A percentile compares a stretch with the other conserved stretches of the same genome.
Evolutionary conservation across 805 yeast genomes (phyloP).

Genomic region (Candida ulmi): DNA sequence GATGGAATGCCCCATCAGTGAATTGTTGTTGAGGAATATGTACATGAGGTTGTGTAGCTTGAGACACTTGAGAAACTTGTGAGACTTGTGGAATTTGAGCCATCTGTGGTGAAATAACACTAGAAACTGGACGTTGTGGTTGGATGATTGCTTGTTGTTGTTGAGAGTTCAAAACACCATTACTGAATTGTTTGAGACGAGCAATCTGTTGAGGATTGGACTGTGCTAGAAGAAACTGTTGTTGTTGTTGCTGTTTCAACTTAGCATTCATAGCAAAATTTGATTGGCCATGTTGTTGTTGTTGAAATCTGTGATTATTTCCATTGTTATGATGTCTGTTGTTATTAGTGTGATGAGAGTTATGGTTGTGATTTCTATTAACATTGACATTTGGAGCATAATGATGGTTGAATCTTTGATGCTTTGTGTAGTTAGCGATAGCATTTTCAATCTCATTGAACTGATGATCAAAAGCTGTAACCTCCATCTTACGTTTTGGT

Average conservation of each 20-base stretch:
- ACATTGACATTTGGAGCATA: conserved; percentile 25
- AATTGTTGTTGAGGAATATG: conserved; percentile 6
- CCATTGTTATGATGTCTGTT: conserved; percentile 1
- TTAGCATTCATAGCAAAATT: conserved; percentile 18
- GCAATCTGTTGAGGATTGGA: conserved; percentile 12
- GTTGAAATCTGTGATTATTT: conserved; percentile 3
- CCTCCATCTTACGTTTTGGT: conserved; percentile 8
- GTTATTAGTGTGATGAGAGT: not conserved
- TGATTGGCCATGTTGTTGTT: conserved; percentile 6
- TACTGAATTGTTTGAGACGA: conserved; percentile 12
- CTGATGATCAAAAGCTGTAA: conserved; percentile 20
- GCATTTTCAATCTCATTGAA: conserved; percentile 25
- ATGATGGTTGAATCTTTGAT: conserved; percentile 25
- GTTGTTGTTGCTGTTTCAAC: conserved; percentile 22
- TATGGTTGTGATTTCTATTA: conserved; percentile 11
- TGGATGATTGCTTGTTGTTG: not conserved
- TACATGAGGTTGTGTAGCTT: not conserved
- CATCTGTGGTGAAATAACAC: too few species aligned
- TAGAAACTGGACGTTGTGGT: not conserved
- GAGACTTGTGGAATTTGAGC: too few species aligned
- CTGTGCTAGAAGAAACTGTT: conserved; percentile 14
- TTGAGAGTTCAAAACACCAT: not conserved
- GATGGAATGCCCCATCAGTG: conserved; percentile 1
- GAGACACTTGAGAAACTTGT: not conserved
- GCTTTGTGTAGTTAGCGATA: conserved; percentile 23